phyloP scores from a whole-genome alignment of 1,284 basidiomycete species.

The Cutaneotrichosporon sp. region DNA sequence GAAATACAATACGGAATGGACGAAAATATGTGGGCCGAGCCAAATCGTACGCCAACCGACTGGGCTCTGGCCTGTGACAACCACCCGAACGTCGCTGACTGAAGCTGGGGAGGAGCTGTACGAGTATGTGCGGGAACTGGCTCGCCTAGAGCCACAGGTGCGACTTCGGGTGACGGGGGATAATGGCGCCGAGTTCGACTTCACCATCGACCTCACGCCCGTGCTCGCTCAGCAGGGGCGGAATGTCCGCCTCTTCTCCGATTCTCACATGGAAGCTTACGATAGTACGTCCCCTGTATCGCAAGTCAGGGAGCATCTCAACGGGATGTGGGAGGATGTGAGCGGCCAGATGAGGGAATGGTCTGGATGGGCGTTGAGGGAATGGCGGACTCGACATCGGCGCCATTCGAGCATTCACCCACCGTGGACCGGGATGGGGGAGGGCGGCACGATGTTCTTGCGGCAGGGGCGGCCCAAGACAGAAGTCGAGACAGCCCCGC shows the following conservation, averaged over 20 bases:
- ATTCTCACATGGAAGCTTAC: neutral
- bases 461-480: neutral
- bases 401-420: neutral
- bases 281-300: no score
- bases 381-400: neutral
- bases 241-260: neutral
- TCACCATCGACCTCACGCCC: neutral
- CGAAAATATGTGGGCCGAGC: no score
- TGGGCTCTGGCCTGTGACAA: neutral
- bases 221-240: neutral
- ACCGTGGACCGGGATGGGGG: neutral
- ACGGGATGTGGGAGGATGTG: no score
- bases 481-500: neutral
- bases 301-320: no score
- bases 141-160: neutral
- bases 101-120: neutral
- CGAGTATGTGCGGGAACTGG: neutral
- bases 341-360: no score
- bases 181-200: neutral
- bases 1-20: no score
- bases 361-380: no score
- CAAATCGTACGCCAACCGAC: neutral
- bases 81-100: neutral
- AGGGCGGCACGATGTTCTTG: no score
- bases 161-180: neutral